A percentile compares a stretch with the other conserved stretches of the same genome.
phyloP scores from a whole-genome alignment of 1,284 basidiomycete genomes.

The Cryptococcus wingfieldii region DNA sequence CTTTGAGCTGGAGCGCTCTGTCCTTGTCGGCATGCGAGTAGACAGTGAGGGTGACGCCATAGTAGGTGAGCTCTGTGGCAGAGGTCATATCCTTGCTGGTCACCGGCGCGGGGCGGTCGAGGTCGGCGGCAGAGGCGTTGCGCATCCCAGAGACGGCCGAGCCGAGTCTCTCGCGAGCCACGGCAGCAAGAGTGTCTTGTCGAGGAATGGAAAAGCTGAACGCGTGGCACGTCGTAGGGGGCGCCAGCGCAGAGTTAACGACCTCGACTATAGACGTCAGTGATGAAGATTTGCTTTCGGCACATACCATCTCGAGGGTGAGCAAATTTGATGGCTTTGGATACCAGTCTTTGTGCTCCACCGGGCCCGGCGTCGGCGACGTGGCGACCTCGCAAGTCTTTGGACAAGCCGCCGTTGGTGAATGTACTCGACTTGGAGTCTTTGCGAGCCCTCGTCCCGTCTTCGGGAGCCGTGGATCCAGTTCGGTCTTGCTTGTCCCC shows the following conservation, averaged over 20 bases:
- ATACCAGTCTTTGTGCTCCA: slow-evolving; percentile 65
- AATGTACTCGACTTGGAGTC: slow-evolving; percentile 50
- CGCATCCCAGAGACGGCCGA: slow-evolving; percentile 3
- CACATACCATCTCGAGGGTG: slow-evolving; percentile 36
- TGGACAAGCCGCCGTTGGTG: slow-evolving; percentile 13
- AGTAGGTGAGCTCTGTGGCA: slow-evolving; percentile 58
- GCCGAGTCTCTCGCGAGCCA: slow-evolving; percentile 25
- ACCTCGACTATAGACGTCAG: slow-evolving; percentile 73
- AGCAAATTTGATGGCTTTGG: slow-evolving; percentile 78
- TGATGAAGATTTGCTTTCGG: background rate
- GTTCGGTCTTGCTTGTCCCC: slow-evolving; percentile 51
- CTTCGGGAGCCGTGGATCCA: background rate
- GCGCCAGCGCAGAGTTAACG: slow-evolving; percentile 83
- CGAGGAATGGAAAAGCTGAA: slow-evolving; percentile 67
- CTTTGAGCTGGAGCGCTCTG: slow-evolving; percentile 54
- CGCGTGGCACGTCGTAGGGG: slow-evolving; percentile 83
- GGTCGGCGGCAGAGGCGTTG: slow-evolving; percentile 17
- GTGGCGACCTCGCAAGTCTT: slow-evolving; percentile 52
- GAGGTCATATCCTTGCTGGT: slow-evolving; percentile 17
- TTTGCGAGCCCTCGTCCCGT: slow-evolving; percentile 19
- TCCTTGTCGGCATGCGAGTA: slow-evolving; percentile 91
- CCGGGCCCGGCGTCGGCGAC: slow-evolving; percentile 44
- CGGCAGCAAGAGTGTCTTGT: slow-evolving; percentile 30
- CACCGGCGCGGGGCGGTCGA: slow-evolving; percentile 18
- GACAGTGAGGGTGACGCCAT: slow-evolving; percentile 85